phyloP scores from a whole-genome alignment of 73 alveolate genomes.

The Stentor roeselii region DNA sequence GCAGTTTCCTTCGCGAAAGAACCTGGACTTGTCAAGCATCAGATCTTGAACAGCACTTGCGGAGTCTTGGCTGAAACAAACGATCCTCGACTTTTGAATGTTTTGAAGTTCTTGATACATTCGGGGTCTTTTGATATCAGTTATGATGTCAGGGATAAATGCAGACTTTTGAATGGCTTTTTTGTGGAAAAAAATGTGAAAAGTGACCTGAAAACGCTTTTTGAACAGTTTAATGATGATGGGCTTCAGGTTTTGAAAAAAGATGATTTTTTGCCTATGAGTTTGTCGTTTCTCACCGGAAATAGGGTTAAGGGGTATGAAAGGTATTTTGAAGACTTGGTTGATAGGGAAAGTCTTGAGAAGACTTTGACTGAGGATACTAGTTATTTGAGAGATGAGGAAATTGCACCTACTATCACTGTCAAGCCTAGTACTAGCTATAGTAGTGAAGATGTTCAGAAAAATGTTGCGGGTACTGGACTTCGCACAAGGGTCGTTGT shows the following conservation, averaged over 20 bases:
- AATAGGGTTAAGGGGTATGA: background rate
- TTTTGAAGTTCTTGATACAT: background rate
- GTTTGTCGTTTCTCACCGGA: background rate
- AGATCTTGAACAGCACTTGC: background rate
- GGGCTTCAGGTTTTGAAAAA: background rate
- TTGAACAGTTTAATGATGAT: background rate
- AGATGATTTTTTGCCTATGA: background rate
- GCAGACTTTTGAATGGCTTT: background rate
- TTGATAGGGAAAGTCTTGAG: background rate
- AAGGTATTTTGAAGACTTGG: conserved; percentile 1
- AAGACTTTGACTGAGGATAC: background rate
- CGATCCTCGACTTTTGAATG: background rate
- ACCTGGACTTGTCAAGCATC: background rate
- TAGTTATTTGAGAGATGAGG: background rate
- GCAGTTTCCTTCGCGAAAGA: background rate
- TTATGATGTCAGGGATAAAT: conserved; percentile 1
- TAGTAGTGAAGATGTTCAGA: background rate
- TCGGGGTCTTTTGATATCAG: background rate
- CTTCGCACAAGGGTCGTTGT: background rate
- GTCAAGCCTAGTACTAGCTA: background rate
- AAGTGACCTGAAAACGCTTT: background rate
- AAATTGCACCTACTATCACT: background rate
- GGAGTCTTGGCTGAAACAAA: background rate
- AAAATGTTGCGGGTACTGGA: conserved; percentile 1
- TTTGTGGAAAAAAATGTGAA: background rate